Evolutionary conservation across 768 basidiomycete species (phyloP), one percentile per base, ranked within the genome.

Genomic region (Boletus fagicola): DNA sequence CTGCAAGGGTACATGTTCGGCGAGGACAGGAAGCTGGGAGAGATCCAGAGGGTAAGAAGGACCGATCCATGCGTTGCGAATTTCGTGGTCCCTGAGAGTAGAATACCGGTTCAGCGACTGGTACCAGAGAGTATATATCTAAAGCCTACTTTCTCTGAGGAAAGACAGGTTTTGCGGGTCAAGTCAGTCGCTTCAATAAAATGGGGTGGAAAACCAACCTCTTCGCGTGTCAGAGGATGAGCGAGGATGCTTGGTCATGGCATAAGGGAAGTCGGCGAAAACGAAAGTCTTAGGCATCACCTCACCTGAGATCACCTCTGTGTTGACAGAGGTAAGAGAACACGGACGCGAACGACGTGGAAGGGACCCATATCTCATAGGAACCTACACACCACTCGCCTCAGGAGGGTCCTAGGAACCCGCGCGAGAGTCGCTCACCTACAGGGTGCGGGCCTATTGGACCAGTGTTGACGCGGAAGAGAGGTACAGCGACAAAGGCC

Each of bases 291-390:
- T 31, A 15, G 36, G 4, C 1, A 18, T 36, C 10, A 3, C 1
- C 64, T 43, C 60, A 90, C 89, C 89, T 91, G 33, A 91, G 71
- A 35, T 79, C 66, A 5, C 88, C 89, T 43, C 84, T 78, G 66
- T 92, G 81, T 70, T 84, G 68, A 61, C 80, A 83, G 16, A 92
- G 76, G 59, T 90, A 92, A 11, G 88, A 90, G 67, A 84, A 92
- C n/a, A 92, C 84, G 0, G 86, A 78, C 0, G 80, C 72, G 65
- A 92, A 92, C 2, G 88, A 87, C 61, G 89, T 85, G 0, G 82
- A 77, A 1, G 90, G 90, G 26, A 79, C 84, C 90, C 90, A 92
- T 20, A 91, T 84, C 63, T 91, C 90, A 64, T 90, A 91, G 0
- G 88, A 90, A 4, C 90, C 90, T 89, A 13, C 10, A 45, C 6